A percentile compares a stretch with the other conserved stretches of the same genome.
Evolutionary conservation across 495 filamentous ascomycete genomes (phyloP).

Genomic region (Aspergillus incahuasiensis): DNA sequence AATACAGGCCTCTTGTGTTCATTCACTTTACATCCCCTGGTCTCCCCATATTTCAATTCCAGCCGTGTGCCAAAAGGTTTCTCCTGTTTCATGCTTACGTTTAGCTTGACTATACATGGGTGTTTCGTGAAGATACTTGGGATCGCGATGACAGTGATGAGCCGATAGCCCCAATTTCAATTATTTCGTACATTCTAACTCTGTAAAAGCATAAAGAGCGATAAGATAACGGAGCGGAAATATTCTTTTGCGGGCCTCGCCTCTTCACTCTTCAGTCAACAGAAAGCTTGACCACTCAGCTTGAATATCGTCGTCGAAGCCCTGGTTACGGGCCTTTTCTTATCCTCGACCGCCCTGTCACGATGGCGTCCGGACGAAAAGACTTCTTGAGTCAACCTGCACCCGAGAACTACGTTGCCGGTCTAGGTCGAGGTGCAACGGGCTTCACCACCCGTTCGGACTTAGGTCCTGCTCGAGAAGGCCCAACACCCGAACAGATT

Average conservation of each 20-base stretch:
- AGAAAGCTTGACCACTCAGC: not conserved
- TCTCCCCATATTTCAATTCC: not conserved
- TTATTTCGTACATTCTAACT: not conserved
- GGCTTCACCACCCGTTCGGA: conserved; percentile 98
- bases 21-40: not conserved
- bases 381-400: conserved; percentile 90
- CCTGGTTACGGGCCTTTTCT: not conserved
- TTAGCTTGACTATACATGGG: not conserved
- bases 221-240: conserved; percentile 42
- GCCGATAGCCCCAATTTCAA: not conserved
- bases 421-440: conserved; percentile 94
- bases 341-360: conserved; percentile 14
- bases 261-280: not conserved
- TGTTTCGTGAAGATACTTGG: not conserved
- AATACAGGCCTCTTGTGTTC: not conserved
- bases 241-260: conserved; percentile 23
- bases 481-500: conserved; percentile 95
- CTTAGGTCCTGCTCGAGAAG: conserved; percentile 92
- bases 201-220: conserved; percentile 1
- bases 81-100: not conserved
- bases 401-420: conserved; percentile 97
- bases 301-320: not conserved
- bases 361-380: conserved; percentile 70
- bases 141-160: not conserved
- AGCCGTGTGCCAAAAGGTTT: not conserved